Evolutionary conservation across 2,329 filamentous ascomycete species (phyloP).

Genomic region (Alternaria triticimaculans): DNA sequence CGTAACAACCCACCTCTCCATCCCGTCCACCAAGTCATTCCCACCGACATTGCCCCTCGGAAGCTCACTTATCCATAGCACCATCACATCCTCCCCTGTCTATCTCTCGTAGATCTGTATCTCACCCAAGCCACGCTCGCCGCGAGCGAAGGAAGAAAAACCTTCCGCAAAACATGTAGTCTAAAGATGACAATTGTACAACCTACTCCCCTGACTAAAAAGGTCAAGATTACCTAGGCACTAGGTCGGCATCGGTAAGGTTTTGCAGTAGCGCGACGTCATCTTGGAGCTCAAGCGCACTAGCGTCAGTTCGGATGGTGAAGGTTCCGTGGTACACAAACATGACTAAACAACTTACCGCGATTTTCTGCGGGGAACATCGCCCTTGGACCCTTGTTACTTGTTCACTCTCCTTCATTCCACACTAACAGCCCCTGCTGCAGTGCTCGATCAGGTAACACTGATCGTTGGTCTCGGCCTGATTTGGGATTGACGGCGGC

Average conservation of each 20-base stretch:
- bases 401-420: not conserved
- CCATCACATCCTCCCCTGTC: not conserved
- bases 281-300: constrained; percentile 2
- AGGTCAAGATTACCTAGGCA: not conserved
- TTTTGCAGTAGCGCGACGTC: constrained; percentile 1
- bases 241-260: not conserved
- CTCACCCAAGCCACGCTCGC: not conserved
- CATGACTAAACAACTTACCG: not conserved
- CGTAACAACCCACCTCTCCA: not conserved
- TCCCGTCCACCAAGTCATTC: not conserved
- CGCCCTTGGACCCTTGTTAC: not conserved
- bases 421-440: not conserved
- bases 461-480: not conserved
- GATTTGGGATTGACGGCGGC: not conserved
- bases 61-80: not conserved
- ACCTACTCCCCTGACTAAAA: not conserved
- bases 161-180: not conserved
- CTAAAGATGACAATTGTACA: not conserved
- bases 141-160: not conserved
- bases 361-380: not conserved
- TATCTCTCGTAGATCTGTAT: not conserved
- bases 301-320: constrained; percentile 3
- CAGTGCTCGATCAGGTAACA: not conserved
- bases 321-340: constrained; percentile 6
- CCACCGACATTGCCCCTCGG: not conserved